Conservation (phyloP, 192 early-diverging fungal genomes). For the Podila horticola region DNA sequence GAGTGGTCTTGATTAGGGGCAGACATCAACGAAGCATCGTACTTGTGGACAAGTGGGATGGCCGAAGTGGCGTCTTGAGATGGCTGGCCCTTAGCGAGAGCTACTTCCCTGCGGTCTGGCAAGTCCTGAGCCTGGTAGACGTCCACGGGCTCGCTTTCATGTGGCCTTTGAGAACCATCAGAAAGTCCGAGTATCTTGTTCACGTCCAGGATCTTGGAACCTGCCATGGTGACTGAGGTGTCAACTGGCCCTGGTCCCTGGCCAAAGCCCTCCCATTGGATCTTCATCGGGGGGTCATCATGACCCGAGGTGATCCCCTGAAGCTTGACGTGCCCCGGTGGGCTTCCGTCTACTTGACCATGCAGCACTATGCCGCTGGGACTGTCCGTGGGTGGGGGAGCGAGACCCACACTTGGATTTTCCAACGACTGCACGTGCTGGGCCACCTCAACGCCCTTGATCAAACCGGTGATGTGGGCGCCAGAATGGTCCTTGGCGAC, state of each 20-base stretch:
- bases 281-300: background rate
- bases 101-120: background rate
- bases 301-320: background rate
- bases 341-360: background rate
- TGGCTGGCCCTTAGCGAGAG: background rate
- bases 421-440: background rate
- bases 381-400: background rate
- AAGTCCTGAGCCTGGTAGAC: constrained; percentile 8
- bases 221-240: background rate
- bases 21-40: constrained; percentile 13
- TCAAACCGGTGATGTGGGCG: background rate
- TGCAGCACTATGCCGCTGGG: background rate
- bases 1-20: constrained; percentile 4
- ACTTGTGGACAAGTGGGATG: background rate
- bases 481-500: background rate
- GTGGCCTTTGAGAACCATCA: no score
- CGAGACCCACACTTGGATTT: background rate
- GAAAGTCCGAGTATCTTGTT: constrained; percentile 4
- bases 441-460: background rate
- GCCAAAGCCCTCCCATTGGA: constrained; percentile 37
- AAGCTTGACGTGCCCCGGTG: background rate
- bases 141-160: no score
- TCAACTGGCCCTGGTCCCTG: constrained; percentile 25
- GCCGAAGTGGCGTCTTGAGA: background rate
- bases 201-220: constrained; percentile 14